A percentile compares a stretch with the other conserved stretches of the same genome.
phyloP scores from a whole-genome alignment of 163 green algal species.

The Smithsoniella earleae region DNA sequence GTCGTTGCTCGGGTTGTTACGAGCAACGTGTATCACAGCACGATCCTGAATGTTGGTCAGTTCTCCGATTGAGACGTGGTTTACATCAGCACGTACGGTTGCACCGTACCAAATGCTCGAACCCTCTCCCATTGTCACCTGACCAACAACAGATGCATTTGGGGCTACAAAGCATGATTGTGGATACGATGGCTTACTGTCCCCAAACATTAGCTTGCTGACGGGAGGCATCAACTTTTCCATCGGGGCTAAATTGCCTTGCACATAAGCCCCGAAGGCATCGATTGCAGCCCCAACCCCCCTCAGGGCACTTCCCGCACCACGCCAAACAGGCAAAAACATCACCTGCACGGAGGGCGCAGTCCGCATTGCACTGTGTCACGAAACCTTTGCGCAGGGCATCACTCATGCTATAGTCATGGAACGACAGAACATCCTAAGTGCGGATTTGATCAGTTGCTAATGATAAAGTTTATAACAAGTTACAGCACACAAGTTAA shows the following conservation, averaged over 20 bases:
- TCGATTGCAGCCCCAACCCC: neutral
- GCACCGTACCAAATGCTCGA: conserved; percentile 87
- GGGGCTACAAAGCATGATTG: conserved; percentile 74
- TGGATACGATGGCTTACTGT: neutral
- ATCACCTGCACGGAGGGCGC: neutral
- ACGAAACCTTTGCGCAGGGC: no score
- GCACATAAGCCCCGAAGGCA: neutral
- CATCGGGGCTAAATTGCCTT: conserved; percentile 24
- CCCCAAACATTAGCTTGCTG: neutral
- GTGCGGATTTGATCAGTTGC: neutral
- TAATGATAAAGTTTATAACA: neutral
- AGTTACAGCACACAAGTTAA: neutral
- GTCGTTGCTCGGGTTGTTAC: conserved; percentile 44
- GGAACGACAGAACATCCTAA: neutral
- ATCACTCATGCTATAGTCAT: no score
- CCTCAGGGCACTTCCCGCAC: neutral
- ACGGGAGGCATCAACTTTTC: conserved; percentile 20
- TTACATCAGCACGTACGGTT: conserved; percentile 68
- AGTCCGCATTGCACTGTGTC: neutral
- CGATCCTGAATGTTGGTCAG: conserved; percentile 95
- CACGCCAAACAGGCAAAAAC: conserved; percentile 3
- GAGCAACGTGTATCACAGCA: conserved; percentile 73
- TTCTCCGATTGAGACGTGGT: conserved; percentile 71
- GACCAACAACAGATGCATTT: conserved; percentile 77
- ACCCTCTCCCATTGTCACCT: conserved; percentile 73